phyloP scores from a whole-genome alignment of 371 early-diverging fungal genomes.

The Agmasoma carcini region DNA sequence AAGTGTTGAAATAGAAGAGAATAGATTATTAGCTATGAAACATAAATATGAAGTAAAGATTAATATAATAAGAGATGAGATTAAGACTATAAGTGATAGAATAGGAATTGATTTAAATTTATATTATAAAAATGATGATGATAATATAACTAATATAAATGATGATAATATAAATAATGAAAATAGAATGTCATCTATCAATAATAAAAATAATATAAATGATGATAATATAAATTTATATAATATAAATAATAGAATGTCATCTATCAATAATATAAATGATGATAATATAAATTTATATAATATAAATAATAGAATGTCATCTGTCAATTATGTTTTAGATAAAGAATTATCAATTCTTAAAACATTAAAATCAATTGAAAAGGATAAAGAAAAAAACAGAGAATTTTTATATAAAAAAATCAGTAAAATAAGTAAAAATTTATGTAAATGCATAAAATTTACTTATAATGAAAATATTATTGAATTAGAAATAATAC shows the following conservation, averaged over 20 bases:
- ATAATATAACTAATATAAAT: conserved; percentile 1
- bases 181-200: background rate
- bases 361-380: too few relatives aligned
- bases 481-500: conserved; percentile 18
- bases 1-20: too few relatives aligned
- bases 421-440: conserved; percentile 11
- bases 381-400: conserved; percentile 18
- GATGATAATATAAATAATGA: too few relatives aligned
- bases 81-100: background rate
- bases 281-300: too few relatives aligned
- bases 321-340: too few relatives aligned
- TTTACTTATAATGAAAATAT: conserved; percentile 14
- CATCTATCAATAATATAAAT: too few relatives aligned
- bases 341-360: too few relatives aligned
- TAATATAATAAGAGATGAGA: conserved; percentile 1
- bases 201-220: conserved; percentile 1
- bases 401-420: conserved; percentile 24
- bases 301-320: too few relatives aligned
- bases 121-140: background rate
- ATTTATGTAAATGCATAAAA: background rate
- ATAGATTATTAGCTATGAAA: too few relatives aligned
- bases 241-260: conserved; percentile 2
- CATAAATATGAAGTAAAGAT: too few relatives aligned
- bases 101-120: background rate
- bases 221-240: conserved; percentile 3